Percentiles rank a stretch among this genome's conserved stretches.
phyloP scores from a whole-genome alignment of 2,329 filamentous ascomycete genomes.

The Cordyceps cateniannulata region DNA sequence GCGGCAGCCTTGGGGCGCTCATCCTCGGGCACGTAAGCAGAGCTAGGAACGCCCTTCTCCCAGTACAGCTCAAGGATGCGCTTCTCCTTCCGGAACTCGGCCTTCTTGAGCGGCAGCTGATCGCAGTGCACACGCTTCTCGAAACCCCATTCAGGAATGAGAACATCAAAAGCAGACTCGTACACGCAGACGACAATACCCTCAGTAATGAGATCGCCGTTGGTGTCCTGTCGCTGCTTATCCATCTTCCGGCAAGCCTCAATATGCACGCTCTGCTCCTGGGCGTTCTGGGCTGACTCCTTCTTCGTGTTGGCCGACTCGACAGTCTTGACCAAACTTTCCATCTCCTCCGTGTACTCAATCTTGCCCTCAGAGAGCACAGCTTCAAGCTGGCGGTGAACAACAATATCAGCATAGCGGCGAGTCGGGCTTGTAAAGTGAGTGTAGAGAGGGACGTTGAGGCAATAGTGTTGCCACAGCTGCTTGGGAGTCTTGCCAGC shows the following conservation, averaged over 20 bases:
- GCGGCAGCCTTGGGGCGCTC: slow-evolving; percentile 81
- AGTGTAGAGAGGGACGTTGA: slow-evolving; percentile 91
- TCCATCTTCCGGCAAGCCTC: slow-evolving; percentile 96
- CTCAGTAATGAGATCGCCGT: slow-evolving; percentile 89
- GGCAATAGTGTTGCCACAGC: slow-evolving; percentile 78
- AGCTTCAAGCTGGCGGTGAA: slow-evolving; percentile 89
- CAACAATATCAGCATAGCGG: slow-evolving; percentile 89
- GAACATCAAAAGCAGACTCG: slow-evolving; percentile 95
- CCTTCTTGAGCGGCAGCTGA: slow-evolving; percentile 95
- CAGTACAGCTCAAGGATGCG: slow-evolving; percentile 94
- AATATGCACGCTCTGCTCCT: slow-evolving; percentile 98
- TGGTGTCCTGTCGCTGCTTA: slow-evolving; percentile 76
- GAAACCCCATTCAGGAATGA: slow-evolving; percentile 97
- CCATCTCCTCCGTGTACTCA: slow-evolving; percentile 84
- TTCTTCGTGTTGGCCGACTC: slow-evolving; percentile 99
- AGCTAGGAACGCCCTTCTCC: slow-evolving; percentile 98
- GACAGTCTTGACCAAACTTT: slow-evolving; percentile 82
- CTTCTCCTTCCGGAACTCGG: slow-evolving; percentile 97
- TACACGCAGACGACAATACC: slow-evolving; percentile 96
- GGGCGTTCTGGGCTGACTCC: slow-evolving; percentile 92
- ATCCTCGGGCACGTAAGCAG: slow-evolving; percentile 92
- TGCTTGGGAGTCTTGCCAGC: slow-evolving; percentile 71
- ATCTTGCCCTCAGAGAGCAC: slow-evolving; percentile 74
- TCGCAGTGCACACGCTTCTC: slow-evolving; percentile 99
- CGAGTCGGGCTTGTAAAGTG: slow-evolving; percentile 95